phyloP scores from a whole-genome alignment of 1,284 basidiomycete species.

The Fomitopsis betulina region DNA sequence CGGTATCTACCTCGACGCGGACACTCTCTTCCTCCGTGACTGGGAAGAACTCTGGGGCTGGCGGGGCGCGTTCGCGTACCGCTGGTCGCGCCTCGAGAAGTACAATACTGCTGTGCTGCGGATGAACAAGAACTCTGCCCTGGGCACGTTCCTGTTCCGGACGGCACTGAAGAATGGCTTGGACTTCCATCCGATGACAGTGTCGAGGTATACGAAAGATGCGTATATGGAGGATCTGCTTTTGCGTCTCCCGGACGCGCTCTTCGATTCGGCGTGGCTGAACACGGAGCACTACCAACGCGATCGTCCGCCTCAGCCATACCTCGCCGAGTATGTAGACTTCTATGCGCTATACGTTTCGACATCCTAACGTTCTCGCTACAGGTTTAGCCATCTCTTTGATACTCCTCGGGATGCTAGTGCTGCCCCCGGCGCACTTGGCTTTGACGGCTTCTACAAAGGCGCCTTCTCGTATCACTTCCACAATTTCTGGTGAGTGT shows the following conservation, averaged over 20 bases:
- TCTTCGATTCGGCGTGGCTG: slow-evolving; percentile 69
- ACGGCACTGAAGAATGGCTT: slow-evolving; percentile 63
- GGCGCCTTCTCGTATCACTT: slow-evolving; percentile 72
- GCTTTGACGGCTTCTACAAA: slow-evolving; percentile 66
- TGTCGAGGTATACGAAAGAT: slow-evolving; percentile 59
- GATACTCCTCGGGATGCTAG: slow-evolving; percentile 49
- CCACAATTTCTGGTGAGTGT: slow-evolving; percentile 36
- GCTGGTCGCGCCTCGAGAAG: slow-evolving; percentile 60
- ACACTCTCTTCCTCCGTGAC: slow-evolving; percentile 67
- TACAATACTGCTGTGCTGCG: slow-evolving; percentile 71
- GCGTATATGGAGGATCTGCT: slow-evolving; percentile 56
- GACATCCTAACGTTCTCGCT: slow-evolving; percentile 5
- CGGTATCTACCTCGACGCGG: slow-evolving; percentile 68
- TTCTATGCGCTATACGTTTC: background rate
- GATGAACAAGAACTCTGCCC: slow-evolving; percentile 57
- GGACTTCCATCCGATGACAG: slow-evolving; percentile 69
- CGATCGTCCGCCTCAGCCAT: slow-evolving; percentile 63
- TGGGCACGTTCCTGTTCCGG: slow-evolving; percentile 62
- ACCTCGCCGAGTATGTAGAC: slow-evolving; percentile 52
- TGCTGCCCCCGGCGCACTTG: slow-evolving; percentile 50
- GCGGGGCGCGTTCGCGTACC: slow-evolving; percentile 66
- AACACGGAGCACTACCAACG: slow-evolving; percentile 63
- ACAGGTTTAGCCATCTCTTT: slow-evolving; percentile 59
- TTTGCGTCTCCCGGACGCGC: slow-evolving; percentile 59
- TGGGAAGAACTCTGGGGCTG: slow-evolving; percentile 75